Evolutionary conservation across 2,329 filamentous ascomycete species (phyloP).

Genomic region (Aspergillus udagawae): DNA sequence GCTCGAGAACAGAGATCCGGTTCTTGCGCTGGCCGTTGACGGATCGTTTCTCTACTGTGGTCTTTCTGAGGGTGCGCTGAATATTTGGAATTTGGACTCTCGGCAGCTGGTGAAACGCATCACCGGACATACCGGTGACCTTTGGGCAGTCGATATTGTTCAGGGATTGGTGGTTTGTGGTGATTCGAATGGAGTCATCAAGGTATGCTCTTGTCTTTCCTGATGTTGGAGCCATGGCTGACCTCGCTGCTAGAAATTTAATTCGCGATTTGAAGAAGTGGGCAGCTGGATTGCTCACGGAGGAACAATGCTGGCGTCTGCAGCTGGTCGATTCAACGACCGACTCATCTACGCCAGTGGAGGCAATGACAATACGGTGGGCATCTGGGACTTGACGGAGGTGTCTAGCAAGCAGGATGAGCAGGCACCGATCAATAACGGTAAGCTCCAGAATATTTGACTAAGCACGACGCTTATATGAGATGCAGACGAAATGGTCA

Average conservation of each 20-base stretch:
- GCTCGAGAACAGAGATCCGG: constrained; percentile 60
- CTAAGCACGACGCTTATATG: constrained; percentile 7
- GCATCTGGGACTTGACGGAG: constrained; percentile 76
- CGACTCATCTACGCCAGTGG: constrained; percentile 89
- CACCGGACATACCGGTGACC: constrained; percentile 72
- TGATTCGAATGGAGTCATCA: constrained; percentile 80
- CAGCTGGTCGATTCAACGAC: constrained; percentile 64
- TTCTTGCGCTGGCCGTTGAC: constrained; percentile 78
- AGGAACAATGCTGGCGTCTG: constrained; percentile 82
- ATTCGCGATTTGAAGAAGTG: constrained; percentile 77
- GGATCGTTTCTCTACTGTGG: constrained; percentile 91
- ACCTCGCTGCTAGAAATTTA: constrained; percentile 57
- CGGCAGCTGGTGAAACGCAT: constrained; percentile 84
- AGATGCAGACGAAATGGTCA: constrained; percentile 55
- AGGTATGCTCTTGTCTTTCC: constrained; percentile 52
- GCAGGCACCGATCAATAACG: constrained; percentile 53
- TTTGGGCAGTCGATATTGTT: constrained; percentile 81
- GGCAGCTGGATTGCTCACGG: constrained; percentile 78
- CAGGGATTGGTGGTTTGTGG: constrained; percentile 84
- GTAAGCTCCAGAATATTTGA: constrained; percentile 29
- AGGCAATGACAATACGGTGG: constrained; percentile 84
- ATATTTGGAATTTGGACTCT: constrained; percentile 96
- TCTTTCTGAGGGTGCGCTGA: constrained; percentile 79
- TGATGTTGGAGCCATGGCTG: not conserved
- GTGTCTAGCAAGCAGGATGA: constrained; percentile 46